phyloP scores from a whole-genome alignment of 2,329 filamentous ascomycete species.

The Pseudodiploospora longispora region DNA sequence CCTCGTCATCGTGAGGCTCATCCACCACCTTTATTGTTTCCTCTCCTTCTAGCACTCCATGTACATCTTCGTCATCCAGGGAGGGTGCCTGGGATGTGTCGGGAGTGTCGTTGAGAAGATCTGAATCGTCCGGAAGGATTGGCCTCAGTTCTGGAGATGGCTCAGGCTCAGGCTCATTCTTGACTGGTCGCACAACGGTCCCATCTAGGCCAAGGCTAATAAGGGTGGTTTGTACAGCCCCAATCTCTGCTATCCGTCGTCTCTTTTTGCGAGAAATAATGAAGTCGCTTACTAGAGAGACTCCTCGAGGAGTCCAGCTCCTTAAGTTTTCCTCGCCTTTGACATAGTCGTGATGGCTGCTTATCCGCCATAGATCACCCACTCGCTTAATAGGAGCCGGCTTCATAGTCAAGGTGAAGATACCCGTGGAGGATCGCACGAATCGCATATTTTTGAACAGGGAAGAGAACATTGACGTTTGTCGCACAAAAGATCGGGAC shows the following conservation, averaged over 20 bases:
- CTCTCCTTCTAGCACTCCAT: conserved; percentile 16
- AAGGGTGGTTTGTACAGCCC: conserved; percentile 61
- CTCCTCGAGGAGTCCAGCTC: conserved; percentile 80
- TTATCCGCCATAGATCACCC: conserved; percentile 93
- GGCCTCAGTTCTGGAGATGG: conserved; percentile 26
- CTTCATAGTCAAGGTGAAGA: conserved; percentile 80
- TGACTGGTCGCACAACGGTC: conserved; percentile 23
- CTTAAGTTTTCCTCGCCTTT: conserved; percentile 86
- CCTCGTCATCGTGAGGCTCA: conserved; percentile 12
- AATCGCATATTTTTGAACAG: conserved; percentile 80
- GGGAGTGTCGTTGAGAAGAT: conserved; percentile 50
- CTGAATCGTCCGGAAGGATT: conserved; percentile 45
- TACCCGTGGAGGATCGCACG: conserved; percentile 76
- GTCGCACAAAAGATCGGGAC: conserved; percentile 74
- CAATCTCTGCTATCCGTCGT: conserved; percentile 69
- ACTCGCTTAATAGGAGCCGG: conserved; percentile 86
- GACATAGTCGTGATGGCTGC: conserved; percentile 88
- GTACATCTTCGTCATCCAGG: conserved; percentile 14
- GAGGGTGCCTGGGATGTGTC: conserved; percentile 40
- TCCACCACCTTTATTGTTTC: conserved; percentile 14
- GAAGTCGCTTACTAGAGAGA: conserved; percentile 85
- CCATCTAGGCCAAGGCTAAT: conserved; percentile 47
- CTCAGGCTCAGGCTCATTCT: conserved; percentile 29
- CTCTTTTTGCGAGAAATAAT: conserved; percentile 67
- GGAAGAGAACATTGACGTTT: conserved; percentile 77